phyloP scores from a whole-genome alignment of 306 rosid genomes.

The Inga laurina region DNA sequence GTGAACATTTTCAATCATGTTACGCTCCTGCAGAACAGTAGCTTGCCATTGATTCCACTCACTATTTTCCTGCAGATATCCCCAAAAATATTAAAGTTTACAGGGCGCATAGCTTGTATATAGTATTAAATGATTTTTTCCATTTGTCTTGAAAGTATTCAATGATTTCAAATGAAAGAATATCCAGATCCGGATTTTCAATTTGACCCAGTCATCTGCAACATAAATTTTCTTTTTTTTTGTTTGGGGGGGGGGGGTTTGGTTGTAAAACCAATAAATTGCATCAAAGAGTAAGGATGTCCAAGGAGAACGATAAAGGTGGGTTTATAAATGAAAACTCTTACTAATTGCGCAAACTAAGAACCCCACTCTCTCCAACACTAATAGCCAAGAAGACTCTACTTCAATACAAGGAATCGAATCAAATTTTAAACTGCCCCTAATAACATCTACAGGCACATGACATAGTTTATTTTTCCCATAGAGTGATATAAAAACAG shows the following conservation, averaged over 20 bases:
- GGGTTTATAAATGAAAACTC: neutral
- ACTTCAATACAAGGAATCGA: neutral
- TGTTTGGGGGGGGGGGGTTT: no score
- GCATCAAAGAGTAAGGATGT: neutral
- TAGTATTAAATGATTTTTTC: neutral
- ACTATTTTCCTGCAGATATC: constrained; percentile 60
- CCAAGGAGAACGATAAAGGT: neutral
- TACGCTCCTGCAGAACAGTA: constrained; percentile 83
- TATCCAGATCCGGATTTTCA: neutral
- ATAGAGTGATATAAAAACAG: no score
- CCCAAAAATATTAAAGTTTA: neutral
- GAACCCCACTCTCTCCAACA: neutral
- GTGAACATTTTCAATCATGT: constrained; percentile 80
- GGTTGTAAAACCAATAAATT: neutral
- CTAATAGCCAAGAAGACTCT: neutral
- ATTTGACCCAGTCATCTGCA: neutral
- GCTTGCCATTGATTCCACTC: constrained; percentile 95
- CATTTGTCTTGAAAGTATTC: neutral
- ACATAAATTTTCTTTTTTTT: no score
- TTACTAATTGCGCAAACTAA: no score
- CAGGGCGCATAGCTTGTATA: neutral
- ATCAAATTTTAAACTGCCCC: no score
- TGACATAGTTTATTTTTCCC: neutral
- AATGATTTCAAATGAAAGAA: neutral
- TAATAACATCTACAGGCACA: no score